phyloP scores from a whole-genome alignment of 352 stramenopile genomes.

The Phytopythium vexans region DNA sequence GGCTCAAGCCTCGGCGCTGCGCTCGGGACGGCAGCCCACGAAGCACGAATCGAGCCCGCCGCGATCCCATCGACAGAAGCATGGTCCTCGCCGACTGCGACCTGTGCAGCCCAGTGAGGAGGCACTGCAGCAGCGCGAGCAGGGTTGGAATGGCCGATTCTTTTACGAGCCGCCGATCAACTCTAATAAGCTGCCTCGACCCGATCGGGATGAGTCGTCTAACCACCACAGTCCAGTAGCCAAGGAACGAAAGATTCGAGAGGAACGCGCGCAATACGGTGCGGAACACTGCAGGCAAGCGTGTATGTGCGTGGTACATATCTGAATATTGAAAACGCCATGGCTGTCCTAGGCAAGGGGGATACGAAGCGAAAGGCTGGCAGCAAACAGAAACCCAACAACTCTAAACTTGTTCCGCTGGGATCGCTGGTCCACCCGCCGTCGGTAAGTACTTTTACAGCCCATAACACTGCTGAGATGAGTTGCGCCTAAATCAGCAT shows the following conservation, averaged over 20 bases:
- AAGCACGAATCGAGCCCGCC: slow-evolving; percentile 13
- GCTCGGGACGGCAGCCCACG: slow-evolving; percentile 2
- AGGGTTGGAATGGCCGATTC: slow-evolving; percentile 77
- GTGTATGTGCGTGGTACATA: neutral
- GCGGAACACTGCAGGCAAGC: neutral
- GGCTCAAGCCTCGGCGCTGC: slow-evolving; percentile 12
- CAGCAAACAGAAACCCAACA: slow-evolving; percentile 18
- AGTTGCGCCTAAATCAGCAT: no score
- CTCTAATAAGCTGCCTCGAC: slow-evolving; percentile 35
- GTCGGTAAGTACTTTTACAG: slow-evolving; percentile 14
- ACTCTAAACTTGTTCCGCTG: slow-evolving; percentile 35
- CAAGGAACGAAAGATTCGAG: slow-evolving; percentile 51
- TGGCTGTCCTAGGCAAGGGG: slow-evolving; percentile 18
- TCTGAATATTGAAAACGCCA: neutral
- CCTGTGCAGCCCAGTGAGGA: slow-evolving; percentile 39
- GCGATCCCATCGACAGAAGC: slow-evolving; percentile 15
- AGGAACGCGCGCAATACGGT: slow-evolving; percentile 61
- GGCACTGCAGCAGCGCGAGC: slow-evolving; percentile 57
- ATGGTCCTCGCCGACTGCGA: slow-evolving; percentile 32
- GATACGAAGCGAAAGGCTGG: slow-evolving; percentile 13
- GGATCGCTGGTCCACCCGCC: slow-evolving; percentile 22
- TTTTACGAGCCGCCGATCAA: slow-evolving; percentile 45
- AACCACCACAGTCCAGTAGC: slow-evolving; percentile 18
- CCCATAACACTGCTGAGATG: no score
- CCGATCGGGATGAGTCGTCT: slow-evolving; percentile 17